A percentile compares a stretch with the other conserved stretches of the same genome.
These are phyloP conservation scores for Starmerella roubikii DNA, from an alignment of 805 yeast genomes.

Conservation along the genomic window DNA sequence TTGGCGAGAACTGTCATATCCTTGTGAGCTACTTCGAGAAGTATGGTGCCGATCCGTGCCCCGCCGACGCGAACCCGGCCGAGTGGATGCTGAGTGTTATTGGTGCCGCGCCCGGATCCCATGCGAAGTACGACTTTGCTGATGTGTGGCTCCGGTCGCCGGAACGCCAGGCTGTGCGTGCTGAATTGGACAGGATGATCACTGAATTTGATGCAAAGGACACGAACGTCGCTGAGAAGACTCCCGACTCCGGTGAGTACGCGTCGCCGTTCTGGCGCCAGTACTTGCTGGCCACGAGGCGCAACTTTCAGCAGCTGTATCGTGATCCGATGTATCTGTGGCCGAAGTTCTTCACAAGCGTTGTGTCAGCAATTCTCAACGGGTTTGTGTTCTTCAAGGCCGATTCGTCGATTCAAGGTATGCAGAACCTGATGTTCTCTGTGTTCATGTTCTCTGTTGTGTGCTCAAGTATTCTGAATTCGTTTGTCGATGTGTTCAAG, in stretches of 20 bases:
- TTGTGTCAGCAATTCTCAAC: slow-evolving; percentile 44
- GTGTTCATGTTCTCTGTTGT: slow-evolving; percentile 45
- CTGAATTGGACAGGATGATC: slow-evolving; percentile 28
- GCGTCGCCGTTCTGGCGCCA: slow-evolving; percentile 40
- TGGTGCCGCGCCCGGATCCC: slow-evolving; percentile 71
- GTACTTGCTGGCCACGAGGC: slow-evolving; percentile 29
- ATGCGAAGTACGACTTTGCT: slow-evolving; percentile 45
- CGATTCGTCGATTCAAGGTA: slow-evolving; percentile 37
- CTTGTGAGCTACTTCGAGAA: slow-evolving; percentile 55
- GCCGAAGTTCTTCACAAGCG: slow-evolving; percentile 41
- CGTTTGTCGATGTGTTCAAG: slow-evolving; percentile 47
- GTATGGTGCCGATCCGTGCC: slow-evolving; percentile 59
- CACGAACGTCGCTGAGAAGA: slow-evolving; percentile 16
- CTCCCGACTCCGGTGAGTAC: slow-evolving; percentile 22
- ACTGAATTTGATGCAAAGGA: slow-evolving; percentile 22
- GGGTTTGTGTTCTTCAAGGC: slow-evolving; percentile 62
- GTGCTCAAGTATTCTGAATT: slow-evolving; percentile 47
- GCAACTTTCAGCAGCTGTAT: slow-evolving; percentile 38
- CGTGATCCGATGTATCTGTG: slow-evolving; percentile 50
- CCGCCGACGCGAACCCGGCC: slow-evolving; percentile 51
- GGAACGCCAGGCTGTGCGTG: slow-evolving; percentile 28
- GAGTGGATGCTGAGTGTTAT: slow-evolving; percentile 61
- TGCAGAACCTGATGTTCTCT: slow-evolving; percentile 47
- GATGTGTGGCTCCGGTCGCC: slow-evolving; percentile 45
- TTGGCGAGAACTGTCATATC: slow-evolving; percentile 48